These are phyloP conservation scores for Fonsecaea erecta DNA, from an alignment of 2,329 filamentous ascomycete genomes.

Conservation along the genomic window DNA sequence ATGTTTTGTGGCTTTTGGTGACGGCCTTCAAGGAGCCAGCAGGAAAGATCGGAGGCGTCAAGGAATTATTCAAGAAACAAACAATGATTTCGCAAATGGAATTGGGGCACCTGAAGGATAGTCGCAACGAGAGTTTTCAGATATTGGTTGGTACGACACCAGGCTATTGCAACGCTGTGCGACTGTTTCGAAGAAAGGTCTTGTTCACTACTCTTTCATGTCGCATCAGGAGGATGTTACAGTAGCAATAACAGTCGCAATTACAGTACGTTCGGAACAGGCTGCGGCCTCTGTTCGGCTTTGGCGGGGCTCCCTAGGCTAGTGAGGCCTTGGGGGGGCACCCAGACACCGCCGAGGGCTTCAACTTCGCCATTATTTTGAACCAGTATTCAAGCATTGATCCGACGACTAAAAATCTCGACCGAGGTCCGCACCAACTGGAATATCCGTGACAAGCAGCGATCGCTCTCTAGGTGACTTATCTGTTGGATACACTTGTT, in stretches of 20 bases:
- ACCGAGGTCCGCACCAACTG: conserved; percentile 19
- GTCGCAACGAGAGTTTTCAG: background rate
- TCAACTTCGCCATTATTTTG: background rate
- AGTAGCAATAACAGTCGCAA: conserved; percentile 1
- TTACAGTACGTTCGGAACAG: no score
- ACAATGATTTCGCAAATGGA: background rate
- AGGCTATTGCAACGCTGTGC: background rate
- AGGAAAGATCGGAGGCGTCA: background rate
- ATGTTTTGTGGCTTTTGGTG: background rate
- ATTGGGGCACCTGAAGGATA: background rate
- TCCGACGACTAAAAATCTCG: conserved; percentile 15
- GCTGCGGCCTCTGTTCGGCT: background rate
- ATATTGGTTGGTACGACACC: background rate
- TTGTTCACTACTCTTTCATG: background rate
- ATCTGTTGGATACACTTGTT: background rate
- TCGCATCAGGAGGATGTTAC: conserved; percentile 10
- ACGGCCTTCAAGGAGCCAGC: background rate
- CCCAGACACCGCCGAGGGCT: no score
- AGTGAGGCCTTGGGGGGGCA: background rate
- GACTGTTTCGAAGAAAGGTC: background rate
- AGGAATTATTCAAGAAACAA: background rate
- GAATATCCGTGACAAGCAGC: background rate
- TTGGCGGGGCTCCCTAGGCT: background rate
- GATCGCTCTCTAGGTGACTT: background rate
- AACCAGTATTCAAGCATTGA: background rate